phyloP scores from a whole-genome alignment of 208 protist species.

The Trypanosoma scelopori region DNA sequence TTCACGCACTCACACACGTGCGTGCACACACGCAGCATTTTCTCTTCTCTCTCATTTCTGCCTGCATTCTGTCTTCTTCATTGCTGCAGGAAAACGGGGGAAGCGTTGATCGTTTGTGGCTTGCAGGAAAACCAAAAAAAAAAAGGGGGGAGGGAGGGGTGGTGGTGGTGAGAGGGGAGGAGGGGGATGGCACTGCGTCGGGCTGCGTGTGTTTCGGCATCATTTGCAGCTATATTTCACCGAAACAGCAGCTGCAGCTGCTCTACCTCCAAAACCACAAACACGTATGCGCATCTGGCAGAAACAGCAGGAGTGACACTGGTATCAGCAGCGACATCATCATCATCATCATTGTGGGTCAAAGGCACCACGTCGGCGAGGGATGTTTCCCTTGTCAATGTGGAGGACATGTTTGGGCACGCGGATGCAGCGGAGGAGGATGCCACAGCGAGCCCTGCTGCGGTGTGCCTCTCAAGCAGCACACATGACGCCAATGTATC shows the following conservation, averaged over 20 bases:
- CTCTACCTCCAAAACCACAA: neutral
- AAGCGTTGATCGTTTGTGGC: neutral
- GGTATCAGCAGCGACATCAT: neutral
- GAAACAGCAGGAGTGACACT: neutral
- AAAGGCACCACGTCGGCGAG: neutral
- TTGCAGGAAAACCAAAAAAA: conserved; percentile 1
- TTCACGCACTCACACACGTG: too few relatives aligned
- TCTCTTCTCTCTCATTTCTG: neutral
- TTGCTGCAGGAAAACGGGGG: neutral
- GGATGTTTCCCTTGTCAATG: conserved; percentile 1
- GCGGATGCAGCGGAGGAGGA: conserved; percentile 1
- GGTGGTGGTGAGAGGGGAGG: too few relatives aligned
- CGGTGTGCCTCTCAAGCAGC: conserved; percentile 2
- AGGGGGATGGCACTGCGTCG: conserved; percentile 9
- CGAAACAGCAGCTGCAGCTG: neutral
- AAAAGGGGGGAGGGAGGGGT: too few relatives aligned
- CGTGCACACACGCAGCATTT: too few relatives aligned
- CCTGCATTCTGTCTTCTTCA: neutral
- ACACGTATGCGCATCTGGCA: neutral
- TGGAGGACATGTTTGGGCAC: conserved; percentile 32
- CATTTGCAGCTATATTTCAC: neutral
- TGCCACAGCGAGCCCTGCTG: neutral
- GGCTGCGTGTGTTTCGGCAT: conserved; percentile 1
- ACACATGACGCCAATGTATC: neutral
- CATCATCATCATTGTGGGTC: conserved; percentile 1